Evolutionary conservation across 805 yeast species (phyloP).

Genomic region (Pichia pseudocactophila): DNA sequence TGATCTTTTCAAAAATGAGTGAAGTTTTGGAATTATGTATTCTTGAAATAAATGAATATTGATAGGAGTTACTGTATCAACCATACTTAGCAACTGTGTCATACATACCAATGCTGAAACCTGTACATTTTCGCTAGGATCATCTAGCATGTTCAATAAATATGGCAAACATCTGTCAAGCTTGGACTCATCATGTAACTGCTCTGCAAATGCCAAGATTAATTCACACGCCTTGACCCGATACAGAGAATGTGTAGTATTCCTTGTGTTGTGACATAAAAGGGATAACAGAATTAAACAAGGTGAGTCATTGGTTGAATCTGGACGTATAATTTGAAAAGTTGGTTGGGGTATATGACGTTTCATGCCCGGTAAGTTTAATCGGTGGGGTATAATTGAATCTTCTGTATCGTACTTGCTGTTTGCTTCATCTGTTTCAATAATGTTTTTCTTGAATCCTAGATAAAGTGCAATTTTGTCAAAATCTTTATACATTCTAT

Average conservation of each 20-base stretch:
- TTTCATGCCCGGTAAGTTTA: constrained; percentile 46
- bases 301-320: constrained; percentile 32
- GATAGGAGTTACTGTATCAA: constrained; percentile 59
- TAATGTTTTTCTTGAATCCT: constrained; percentile 26
- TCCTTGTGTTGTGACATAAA: constrained; percentile 50
- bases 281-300: constrained; percentile 50
- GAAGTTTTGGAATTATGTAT: constrained; percentile 66
- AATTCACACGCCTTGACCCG: constrained; percentile 67
- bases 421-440: constrained; percentile 10
- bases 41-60: constrained; percentile 76
- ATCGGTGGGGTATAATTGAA: constrained; percentile 30
- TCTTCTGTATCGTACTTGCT: constrained; percentile 10
- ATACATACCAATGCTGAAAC: constrained; percentile 54
- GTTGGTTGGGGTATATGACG: constrained; percentile 36
- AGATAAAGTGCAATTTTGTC: constrained; percentile 37
- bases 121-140: constrained; percentile 55
- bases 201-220: constrained; percentile 66
- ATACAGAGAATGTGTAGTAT: constrained; percentile 50
- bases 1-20: constrained; percentile 32
- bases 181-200: constrained; percentile 72
- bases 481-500: constrained; percentile 50
- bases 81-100: constrained; percentile 58
- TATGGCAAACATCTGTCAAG: constrained; percentile 82
- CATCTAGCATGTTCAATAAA: constrained; percentile 63
- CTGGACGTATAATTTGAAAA: constrained; percentile 19